A percentile compares a stretch with the other conserved stretches of the same genome.
Conservation (phyloP, 1,284 basidiomycete genomes). For the Peniophora sp. region DNA sequence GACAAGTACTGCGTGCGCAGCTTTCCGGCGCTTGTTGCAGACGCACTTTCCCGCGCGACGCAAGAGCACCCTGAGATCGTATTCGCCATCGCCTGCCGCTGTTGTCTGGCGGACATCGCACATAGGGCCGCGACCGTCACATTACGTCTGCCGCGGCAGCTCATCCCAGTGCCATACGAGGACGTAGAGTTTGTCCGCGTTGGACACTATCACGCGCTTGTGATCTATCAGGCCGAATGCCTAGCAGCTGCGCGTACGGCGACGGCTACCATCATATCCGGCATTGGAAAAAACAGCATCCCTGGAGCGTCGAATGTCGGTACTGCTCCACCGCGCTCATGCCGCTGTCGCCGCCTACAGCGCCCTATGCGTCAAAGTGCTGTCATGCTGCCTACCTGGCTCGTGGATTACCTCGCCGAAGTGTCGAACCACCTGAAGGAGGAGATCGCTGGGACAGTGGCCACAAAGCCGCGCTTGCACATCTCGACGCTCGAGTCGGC, state of each 20-base stretch:
- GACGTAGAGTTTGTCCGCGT: not conserved
- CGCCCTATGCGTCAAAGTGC: not conserved
- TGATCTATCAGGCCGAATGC: not conserved
- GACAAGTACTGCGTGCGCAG: constrained; percentile 6
- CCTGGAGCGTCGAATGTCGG: no score
- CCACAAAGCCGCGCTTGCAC: no score
- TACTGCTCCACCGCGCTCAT: not conserved
- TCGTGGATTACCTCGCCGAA: not conserved
- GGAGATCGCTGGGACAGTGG: no score
- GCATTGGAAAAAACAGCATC: no score
- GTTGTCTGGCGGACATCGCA: not conserved
- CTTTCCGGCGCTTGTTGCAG: not conserved
- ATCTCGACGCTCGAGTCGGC: no score
- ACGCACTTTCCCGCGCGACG: not conserved
- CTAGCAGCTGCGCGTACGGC: not conserved
- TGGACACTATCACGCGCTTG: not conserved
- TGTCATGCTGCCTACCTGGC: not conserved
- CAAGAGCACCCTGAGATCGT: not conserved
- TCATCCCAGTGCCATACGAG: not conserved
- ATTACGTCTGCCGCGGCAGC: not conserved
- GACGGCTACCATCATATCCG: not conserved
- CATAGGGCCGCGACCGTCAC: not conserved
- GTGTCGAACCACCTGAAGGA: not conserved
- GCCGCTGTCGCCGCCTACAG: not conserved
- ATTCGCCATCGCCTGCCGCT: not conserved